Evolutionary conservation across 495 filamentous ascomycete species (phyloP).

Genomic region (Immersiella caudata): DNA sequence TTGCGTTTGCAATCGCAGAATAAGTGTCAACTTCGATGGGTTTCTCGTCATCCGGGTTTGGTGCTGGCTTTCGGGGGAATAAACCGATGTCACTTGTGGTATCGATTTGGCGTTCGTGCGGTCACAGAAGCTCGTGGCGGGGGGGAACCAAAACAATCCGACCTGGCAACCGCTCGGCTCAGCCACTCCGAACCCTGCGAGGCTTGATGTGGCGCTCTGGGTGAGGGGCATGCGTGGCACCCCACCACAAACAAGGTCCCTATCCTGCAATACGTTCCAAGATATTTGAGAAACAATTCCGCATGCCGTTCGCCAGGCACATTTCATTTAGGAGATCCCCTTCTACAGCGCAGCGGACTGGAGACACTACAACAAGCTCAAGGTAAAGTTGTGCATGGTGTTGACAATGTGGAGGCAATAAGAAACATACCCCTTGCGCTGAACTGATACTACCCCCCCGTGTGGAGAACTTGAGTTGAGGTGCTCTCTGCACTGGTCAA

Average conservation of each 20-base stretch:
- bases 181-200: slow-evolving; percentile 2
- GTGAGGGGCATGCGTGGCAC: not conserved
- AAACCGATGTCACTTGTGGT: not conserved
- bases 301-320: too few relatives aligned
- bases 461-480: not conserved
- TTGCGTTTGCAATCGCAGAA: not conserved
- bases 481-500: not conserved
- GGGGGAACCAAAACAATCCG: slow-evolving; percentile 30
- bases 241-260: not conserved
- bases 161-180: slow-evolving; percentile 20
- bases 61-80: not conserved
- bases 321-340: too few relatives aligned
- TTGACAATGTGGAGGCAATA: too few relatives aligned
- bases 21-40: not conserved
- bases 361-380: too few relatives aligned
- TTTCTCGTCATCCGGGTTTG: too few relatives aligned
- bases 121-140: not conserved
- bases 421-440: too few relatives aligned
- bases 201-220: slow-evolving; percentile 6
- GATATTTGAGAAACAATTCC: too few relatives aligned
- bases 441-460: too few relatives aligned
- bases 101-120: not conserved
- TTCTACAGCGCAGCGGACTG: too few relatives aligned
- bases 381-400: too few relatives aligned
- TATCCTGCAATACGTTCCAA: not conserved